phyloP scores from a whole-genome alignment of 2,329 filamentous ascomycete species.

The Fusarium sp. region DNA sequence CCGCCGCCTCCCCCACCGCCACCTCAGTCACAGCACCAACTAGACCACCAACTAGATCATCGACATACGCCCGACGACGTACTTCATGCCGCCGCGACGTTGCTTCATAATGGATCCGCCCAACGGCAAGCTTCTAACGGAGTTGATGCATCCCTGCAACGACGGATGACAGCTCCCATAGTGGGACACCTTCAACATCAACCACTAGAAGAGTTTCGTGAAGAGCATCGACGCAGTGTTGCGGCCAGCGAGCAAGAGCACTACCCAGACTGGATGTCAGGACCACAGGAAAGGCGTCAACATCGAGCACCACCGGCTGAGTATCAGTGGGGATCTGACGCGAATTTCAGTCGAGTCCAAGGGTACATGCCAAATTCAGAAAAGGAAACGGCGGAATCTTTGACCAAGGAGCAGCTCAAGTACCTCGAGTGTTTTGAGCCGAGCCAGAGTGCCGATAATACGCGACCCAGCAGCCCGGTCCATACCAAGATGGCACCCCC shows the following conservation, averaged over 20 bases:
- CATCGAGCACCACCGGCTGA: conserved; percentile 55
- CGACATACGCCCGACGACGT: conserved; percentile 64
- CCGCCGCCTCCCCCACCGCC: conserved; percentile 49
- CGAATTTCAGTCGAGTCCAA: conserved; percentile 68
- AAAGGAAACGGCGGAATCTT: conserved; percentile 68
- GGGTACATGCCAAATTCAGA: conserved; percentile 69
- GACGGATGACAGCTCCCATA: conserved; percentile 48
- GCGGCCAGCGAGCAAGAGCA: conserved; percentile 49
- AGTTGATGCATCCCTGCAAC: conserved; percentile 38
- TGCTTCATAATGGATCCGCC: conserved; percentile 58
- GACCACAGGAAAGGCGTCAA: conserved; percentile 43
- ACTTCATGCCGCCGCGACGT: conserved; percentile 65
- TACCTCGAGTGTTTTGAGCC: conserved; percentile 68
- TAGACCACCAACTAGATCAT: conserved; percentile 36
- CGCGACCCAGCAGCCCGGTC: conserved; percentile 67
- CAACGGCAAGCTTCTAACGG: conserved; percentile 41
- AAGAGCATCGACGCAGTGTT: conserved; percentile 52
- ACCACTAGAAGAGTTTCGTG: conserved; percentile 55
- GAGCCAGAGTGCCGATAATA: conserved; percentile 69
- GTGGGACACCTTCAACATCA: conserved; percentile 58
- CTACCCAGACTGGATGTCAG: conserved; percentile 58
- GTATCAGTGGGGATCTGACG: conserved; percentile 76
- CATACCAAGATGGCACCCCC: conserved; percentile 31
- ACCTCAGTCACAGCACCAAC: conserved; percentile 40
- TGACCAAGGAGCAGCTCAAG: conserved; percentile 66